Percentiles rank a stretch among this genome's conserved stretches.
phyloP scores from a whole-genome alignment of 805 yeast genomes.

The Candida manassasensis region DNA sequence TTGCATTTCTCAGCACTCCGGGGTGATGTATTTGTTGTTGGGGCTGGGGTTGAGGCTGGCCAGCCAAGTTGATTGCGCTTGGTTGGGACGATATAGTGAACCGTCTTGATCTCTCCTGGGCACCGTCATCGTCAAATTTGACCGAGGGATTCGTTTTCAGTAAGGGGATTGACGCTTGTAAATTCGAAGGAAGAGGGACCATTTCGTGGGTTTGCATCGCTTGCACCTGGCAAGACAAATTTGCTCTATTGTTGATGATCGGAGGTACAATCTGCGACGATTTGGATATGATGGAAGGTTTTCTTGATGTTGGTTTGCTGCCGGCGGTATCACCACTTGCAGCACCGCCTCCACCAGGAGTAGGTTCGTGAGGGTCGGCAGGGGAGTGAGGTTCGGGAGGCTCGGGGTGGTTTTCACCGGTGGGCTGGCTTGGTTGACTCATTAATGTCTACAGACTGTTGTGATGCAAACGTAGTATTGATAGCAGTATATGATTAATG shows the following conservation, averaged over 20 bases:
- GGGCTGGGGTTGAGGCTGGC: slow-evolving; percentile 6
- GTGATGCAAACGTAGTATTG: neutral
- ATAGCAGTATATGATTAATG: neutral
- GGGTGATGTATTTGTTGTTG: slow-evolving; percentile 3
- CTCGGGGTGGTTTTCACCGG: neutral
- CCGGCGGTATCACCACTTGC: neutral
- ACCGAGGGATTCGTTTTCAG: slow-evolving; percentile 17
- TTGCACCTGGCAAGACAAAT: neutral
- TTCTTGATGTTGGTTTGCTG: neutral
- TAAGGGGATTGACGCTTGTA: slow-evolving; percentile 1
- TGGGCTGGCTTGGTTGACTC: neutral
- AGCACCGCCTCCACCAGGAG: too few relatives aligned
- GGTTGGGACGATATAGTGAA: slow-evolving; percentile 44
- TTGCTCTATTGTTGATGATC: neutral
- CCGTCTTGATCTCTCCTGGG: slow-evolving; percentile 33
- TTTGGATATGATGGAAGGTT: slow-evolving; percentile 1
- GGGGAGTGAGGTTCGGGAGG: too few relatives aligned
- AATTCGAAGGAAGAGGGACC: slow-evolving; percentile 1
- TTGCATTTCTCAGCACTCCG: slow-evolving; percentile 2
- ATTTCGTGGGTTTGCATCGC: neutral
- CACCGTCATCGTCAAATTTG: slow-evolving; percentile 33
- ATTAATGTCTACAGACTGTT: neutral
- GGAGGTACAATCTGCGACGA: neutral
- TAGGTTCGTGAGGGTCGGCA: too few relatives aligned
- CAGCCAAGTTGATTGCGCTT: slow-evolving; percentile 25